A percentile compares a stretch with the other conserved stretches of the same genome.
Conservation (phyloP, 441 rosid species). For the Gossypium davidsonii region DNA sequence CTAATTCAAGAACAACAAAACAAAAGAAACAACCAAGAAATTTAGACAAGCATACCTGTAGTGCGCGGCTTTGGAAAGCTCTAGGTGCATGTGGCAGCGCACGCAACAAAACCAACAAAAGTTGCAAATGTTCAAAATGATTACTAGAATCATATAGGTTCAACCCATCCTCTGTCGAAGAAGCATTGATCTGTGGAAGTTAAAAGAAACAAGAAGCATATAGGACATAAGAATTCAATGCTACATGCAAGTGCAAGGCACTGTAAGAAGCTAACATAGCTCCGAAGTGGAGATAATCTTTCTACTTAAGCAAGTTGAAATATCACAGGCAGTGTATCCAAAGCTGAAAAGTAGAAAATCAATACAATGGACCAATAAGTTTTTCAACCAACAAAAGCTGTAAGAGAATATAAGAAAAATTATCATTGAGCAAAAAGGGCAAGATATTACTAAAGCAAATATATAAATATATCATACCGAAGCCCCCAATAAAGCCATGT, state of each 20-base stretch:
- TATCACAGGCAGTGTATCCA: constrained; percentile 4
- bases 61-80: constrained; percentile 81
- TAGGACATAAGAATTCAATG: constrained; percentile 5
- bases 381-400: not conserved
- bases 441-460: constrained; percentile 1
- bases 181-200: constrained; percentile 79
- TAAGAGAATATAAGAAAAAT: constrained; percentile 1
- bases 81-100: constrained; percentile 78
- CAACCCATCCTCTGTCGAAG: constrained; percentile 86
- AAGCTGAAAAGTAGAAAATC: not conserved
- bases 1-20: not conserved
- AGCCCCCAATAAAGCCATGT: constrained; percentile 85
- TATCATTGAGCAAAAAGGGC: constrained; percentile 7
- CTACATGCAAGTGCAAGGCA: not conserved
- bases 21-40: constrained; percentile 5
- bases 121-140: constrained; percentile 87
- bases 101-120: constrained; percentile 81
- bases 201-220: constrained; percentile 9
- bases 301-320: constrained; percentile 6
- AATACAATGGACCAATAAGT: constrained; percentile 2
- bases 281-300: not conserved
- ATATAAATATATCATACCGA: constrained; percentile 47
- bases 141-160: constrained; percentile 93
- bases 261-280: not conserved
- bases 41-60: constrained; percentile 58